phyloP scores from a whole-genome alignment of 2,329 filamentous ascomycete genomes.

The Remersonia thermophila region DNA sequence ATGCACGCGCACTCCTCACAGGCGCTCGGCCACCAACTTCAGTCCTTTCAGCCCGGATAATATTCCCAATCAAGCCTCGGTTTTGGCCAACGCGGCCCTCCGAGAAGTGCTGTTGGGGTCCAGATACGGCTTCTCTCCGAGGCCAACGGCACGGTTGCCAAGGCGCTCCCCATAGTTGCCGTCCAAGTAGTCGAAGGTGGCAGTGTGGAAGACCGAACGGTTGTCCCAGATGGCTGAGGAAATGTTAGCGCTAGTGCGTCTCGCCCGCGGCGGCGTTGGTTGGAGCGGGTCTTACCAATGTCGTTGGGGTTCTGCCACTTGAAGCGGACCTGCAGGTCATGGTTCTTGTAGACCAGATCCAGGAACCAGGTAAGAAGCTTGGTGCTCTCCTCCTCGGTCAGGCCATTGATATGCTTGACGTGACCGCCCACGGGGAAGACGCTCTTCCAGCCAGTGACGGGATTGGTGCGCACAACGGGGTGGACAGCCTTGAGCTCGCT shows the following conservation, averaged over 20 bases:
- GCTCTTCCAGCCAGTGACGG: conserved; percentile 51
- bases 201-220: conserved; percentile 43
- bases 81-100: conserved; percentile 22
- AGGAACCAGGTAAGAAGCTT: conserved; percentile 31
- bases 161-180: conserved; percentile 36
- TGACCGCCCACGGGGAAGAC: conserved; percentile 33
- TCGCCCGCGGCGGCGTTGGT: too few relatives aligned
- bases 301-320: conserved; percentile 34
- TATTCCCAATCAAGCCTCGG: too few relatives aligned
- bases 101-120: conserved; percentile 38
- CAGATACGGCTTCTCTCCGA: conserved; percentile 43
- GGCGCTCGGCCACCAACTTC: too few relatives aligned
- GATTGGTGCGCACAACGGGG: conserved; percentile 48
- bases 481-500: conserved; percentile 36
- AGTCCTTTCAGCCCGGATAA: too few relatives aligned
- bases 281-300: conserved; percentile 20
- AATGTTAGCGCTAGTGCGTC: background rate
- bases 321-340: conserved; percentile 36
- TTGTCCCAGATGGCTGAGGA: conserved; percentile 49
- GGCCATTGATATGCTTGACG: conserved; percentile 30
- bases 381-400: conserved; percentile 30
- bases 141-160: conserved; percentile 40
- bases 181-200: conserved; percentile 41
- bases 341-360: conserved; percentile 31
- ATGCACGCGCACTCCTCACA: too few relatives aligned